phyloP scores from a whole-genome alignment of 108 stramenopile species.

The Pseudonitzschia pungens region DNA sequence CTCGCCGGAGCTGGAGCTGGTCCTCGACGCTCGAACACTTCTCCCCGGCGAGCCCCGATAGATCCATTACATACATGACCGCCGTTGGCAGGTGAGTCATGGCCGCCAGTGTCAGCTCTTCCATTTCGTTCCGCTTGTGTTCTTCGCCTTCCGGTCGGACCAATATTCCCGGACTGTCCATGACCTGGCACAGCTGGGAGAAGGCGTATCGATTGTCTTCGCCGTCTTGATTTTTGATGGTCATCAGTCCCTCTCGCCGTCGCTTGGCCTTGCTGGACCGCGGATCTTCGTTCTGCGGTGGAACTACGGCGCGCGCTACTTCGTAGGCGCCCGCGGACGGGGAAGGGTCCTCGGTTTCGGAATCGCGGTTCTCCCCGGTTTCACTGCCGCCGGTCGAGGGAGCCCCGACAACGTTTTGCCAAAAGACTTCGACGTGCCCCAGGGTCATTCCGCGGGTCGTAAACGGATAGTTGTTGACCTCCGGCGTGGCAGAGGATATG shows the following conservation, averaged over 20 bases:
- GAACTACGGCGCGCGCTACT: constrained; percentile 51
- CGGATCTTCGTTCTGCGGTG: constrained; percentile 20
- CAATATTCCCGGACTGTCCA: constrained; percentile 95
- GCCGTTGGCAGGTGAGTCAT: constrained; percentile 95
- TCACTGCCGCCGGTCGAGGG: not conserved
- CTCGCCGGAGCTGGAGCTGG: constrained; percentile 84
- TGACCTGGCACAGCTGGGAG: constrained; percentile 72
- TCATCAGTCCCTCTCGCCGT: constrained; percentile 2
- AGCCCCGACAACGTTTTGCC: constrained; percentile 28
- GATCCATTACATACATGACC: constrained; percentile 97
- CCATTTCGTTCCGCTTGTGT: constrained; percentile 91
- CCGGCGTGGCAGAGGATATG: constrained; percentile 91
- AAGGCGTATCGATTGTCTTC: constrained; percentile 42
- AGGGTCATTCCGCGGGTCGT: constrained; percentile 96
- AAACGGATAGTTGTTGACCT: constrained; percentile 97
- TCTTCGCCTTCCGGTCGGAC: constrained; percentile 59
- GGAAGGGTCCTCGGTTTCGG: not conserved
- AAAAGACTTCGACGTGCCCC: constrained; percentile 93
- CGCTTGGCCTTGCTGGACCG: constrained; percentile 17
- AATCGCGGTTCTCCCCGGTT: constrained; percentile 28
- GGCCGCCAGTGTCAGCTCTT: constrained; percentile 92
- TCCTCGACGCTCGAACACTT: constrained; percentile 80
- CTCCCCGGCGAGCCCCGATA: constrained; percentile 88
- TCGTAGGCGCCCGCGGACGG: not conserved
- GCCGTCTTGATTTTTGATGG: constrained; percentile 10